These are phyloP conservation scores for Mycena sp. DNA, from an alignment of 1,284 basidiomycete species.

Conservation along the genomic window DNA sequence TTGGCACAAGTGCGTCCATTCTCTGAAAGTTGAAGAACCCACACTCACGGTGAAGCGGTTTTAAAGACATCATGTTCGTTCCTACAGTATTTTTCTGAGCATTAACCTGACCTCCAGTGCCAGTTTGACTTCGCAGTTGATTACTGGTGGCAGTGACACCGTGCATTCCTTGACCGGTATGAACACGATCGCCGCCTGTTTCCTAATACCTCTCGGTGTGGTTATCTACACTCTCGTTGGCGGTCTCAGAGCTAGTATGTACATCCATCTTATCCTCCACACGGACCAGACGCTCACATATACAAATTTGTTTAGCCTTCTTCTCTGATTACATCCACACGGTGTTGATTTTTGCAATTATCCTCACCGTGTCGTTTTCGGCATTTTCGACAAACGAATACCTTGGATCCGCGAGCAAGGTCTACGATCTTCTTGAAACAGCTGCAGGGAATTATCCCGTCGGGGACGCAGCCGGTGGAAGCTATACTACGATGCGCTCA, in stretches of 20 bases:
- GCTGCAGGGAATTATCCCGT: constrained; percentile 43
- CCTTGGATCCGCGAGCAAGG: constrained; percentile 40
- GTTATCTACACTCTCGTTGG: constrained; percentile 65
- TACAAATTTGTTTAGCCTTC: too few relatives aligned
- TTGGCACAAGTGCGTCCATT: constrained; percentile 32
- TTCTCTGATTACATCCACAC: constrained; percentile 46
- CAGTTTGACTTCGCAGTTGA: constrained; percentile 66
- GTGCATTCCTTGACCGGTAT: constrained; percentile 66
- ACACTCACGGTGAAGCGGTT: neutral
- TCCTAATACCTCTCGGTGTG: constrained; percentile 68
- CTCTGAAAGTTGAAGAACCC: neutral
- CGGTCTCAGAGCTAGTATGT: constrained; percentile 54
- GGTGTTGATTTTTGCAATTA: constrained; percentile 43
- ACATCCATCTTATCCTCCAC: constrained; percentile 28
- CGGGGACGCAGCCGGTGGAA: constrained; percentile 47
- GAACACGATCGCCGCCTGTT: constrained; percentile 68
- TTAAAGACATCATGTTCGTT: constrained; percentile 15
- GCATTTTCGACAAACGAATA: constrained; percentile 40
- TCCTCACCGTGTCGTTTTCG: constrained; percentile 42
- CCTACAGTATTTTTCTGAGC: constrained; percentile 42
- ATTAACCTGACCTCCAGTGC: constrained; percentile 46
- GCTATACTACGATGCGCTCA: constrained; percentile 50
- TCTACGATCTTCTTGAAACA: constrained; percentile 43
- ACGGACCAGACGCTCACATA: too few relatives aligned
- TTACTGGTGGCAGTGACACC: constrained; percentile 69